Evolutionary conservation across 768 basidiomycete genomes (phyloP).

Genomic region (Auriscalpium orientale): DNA sequence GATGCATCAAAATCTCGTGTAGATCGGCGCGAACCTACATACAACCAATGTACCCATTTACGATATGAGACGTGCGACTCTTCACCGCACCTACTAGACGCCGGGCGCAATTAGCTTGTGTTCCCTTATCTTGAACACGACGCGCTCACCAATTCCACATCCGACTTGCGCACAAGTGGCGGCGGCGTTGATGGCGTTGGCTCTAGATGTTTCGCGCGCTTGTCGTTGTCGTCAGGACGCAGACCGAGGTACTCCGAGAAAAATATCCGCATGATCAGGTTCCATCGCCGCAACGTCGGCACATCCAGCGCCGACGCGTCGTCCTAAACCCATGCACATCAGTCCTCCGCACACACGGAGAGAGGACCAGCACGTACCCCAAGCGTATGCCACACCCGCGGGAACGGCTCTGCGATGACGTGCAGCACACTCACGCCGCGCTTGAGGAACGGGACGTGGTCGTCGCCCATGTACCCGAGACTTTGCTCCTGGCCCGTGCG

Average conservation of each 20-base stretch:
- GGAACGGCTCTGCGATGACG: conserved; percentile 85
- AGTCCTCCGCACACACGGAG: background rate
- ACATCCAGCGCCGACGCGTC: conserved; percentile 81
- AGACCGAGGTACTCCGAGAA: conserved; percentile 84
- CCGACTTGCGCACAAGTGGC: conserved; percentile 8
- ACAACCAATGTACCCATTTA: too few relatives aligned
- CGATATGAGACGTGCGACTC: too few relatives aligned
- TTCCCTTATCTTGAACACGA: too few relatives aligned
- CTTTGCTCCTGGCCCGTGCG: conserved; percentile 33
- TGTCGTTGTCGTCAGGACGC: conserved; percentile 32
- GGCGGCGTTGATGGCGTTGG: background rate
- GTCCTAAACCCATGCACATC: conserved; percentile 45
- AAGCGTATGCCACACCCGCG: conserved; percentile 81
- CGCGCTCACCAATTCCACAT: conserved; percentile 3
- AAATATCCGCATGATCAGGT: conserved; percentile 79
- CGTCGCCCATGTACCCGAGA: conserved; percentile 73
- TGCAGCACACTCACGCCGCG: conserved; percentile 85
- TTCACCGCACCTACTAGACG: too few relatives aligned
- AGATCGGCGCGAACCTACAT: too few relatives aligned
- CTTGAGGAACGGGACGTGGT: conserved; percentile 85
- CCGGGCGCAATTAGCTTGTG: too few relatives aligned
- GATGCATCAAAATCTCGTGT: too few relatives aligned
- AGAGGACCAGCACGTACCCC: conserved; percentile 36
- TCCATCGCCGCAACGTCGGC: conserved; percentile 85
- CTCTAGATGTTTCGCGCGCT: background rate